Percentiles rank a stretch among this genome's conserved stretches.
Evolutionary conservation across 306 rosid genomes (phyloP).

Genomic region (Alnus rubra): DNA sequence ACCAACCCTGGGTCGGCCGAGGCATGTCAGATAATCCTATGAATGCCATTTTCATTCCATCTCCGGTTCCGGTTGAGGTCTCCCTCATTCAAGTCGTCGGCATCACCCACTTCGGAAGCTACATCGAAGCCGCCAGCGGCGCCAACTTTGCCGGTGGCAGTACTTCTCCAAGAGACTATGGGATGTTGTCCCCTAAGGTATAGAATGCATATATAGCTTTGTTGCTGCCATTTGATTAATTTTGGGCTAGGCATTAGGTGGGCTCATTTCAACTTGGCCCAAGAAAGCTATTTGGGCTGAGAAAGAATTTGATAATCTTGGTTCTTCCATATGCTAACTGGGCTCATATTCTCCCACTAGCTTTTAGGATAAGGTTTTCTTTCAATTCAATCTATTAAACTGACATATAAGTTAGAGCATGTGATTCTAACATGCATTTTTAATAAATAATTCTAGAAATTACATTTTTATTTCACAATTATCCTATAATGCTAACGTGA

Average conservation of each 20-base stretch:
- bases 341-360: no score
- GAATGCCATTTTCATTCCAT: constrained; percentile 57
- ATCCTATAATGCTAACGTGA: no score
- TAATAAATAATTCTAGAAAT: no score
- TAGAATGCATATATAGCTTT: not conserved
- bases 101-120: constrained; percentile 46
- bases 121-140: constrained; percentile 79
- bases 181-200: constrained; percentile 71
- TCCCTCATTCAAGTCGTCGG: constrained; percentile 61
- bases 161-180: constrained; percentile 45
- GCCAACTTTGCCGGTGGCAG: constrained; percentile 51
- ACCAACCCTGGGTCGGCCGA: constrained; percentile 54
- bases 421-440: no score
- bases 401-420: no score
- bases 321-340: no score
- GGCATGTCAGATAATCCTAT: constrained; percentile 57
- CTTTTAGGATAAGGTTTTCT: no score
- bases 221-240: not conserved
- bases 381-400: no score
- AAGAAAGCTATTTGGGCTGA: not conserved
- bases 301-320: not conserved
- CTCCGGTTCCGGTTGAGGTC: constrained; percentile 60
- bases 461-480: no score
- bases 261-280: not conserved
- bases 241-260: not conserved